Evolutionary conservation across 371 early-diverging fungal genomes (phyloP).

Genomic region (Rhizomucor pusillus): DNA sequence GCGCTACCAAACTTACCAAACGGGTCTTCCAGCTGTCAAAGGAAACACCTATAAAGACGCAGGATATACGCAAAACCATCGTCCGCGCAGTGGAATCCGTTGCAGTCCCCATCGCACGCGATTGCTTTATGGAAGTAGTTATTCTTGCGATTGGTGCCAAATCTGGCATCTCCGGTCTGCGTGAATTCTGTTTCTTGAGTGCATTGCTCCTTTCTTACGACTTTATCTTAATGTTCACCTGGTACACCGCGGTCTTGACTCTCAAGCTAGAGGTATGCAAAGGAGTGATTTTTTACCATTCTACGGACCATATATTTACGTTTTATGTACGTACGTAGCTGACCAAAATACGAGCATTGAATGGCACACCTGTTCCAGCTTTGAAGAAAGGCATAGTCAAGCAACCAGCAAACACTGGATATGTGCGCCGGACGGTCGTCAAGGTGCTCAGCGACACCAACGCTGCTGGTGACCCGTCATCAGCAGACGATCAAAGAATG

Average conservation of each 20-base stretch:
- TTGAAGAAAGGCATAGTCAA: conserved; percentile 26
- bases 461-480: conserved; percentile 1
- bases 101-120: conserved; percentile 65
- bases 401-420: conserved; percentile 28
- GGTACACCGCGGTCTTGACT: conserved; percentile 84
- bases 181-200: conserved; percentile 81
- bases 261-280: conserved; percentile 78
- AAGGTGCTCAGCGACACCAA: conserved; percentile 42
- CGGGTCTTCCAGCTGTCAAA: conserved; percentile 62
- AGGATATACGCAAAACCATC: conserved; percentile 65
- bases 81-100: conserved; percentile 69
- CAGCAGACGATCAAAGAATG: conserved; percentile 25
- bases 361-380: conserved; percentile 5
- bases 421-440: conserved; percentile 42
- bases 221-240: conserved; percentile 79
- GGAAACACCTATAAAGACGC: conserved; percentile 26
- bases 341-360: conserved; percentile 22
- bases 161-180: conserved; percentile 74
- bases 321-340: conserved; percentile 9
- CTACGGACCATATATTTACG: background rate
- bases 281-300: background rate
- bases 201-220: conserved; percentile 83
- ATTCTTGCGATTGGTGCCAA: conserved; percentile 78
- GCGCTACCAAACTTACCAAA: conserved; percentile 79
- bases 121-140: conserved; percentile 81